Conservation (phyloP, 2,329 filamentous ascomycete genomes). For the Hortaea sp. region DNA sequence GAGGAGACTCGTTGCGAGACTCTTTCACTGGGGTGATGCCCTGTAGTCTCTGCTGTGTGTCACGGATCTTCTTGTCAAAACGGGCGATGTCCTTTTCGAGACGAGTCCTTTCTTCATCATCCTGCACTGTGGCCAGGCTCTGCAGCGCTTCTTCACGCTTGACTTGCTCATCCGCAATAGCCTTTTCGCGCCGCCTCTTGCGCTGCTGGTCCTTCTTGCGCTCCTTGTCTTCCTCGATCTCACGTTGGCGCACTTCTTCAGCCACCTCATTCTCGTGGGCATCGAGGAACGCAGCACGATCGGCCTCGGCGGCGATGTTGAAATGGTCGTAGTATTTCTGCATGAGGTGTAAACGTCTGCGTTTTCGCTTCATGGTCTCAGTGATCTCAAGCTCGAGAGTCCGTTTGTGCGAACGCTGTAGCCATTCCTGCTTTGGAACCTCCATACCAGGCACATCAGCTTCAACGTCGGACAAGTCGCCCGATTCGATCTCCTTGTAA, state of each 20-base stretch:
- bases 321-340: conserved; percentile 51
- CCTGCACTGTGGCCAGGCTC: conserved; percentile 65
- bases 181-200: conserved; percentile 89
- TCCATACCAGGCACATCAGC: conserved; percentile 44
- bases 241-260: conserved; percentile 77
- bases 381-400: conserved; percentile 52
- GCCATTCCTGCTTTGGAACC: conserved; percentile 44
- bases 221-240: conserved; percentile 91
- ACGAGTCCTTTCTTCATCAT: conserved; percentile 72
- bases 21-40: conserved; percentile 68
- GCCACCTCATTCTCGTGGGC: conserved; percentile 72
- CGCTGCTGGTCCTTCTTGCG: conserved; percentile 99
- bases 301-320: conserved; percentile 56
- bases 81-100: conserved; percentile 79
- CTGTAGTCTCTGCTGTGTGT: conserved; percentile 77
- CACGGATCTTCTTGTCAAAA: conserved; percentile 83
- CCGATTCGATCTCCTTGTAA: conserved; percentile 50
- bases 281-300: conserved; percentile 66
- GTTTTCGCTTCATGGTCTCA: conserved; percentile 58
- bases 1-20: conserved; percentile 57
- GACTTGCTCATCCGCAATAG: conserved; percentile 75
- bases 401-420: conserved; percentile 52
- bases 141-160: conserved; percentile 73
- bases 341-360: conserved; percentile 48
- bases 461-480: conserved; percentile 53